phyloP scores from a whole-genome alignment of 1,284 basidiomycete genomes.

The Trametes sp. region DNA sequence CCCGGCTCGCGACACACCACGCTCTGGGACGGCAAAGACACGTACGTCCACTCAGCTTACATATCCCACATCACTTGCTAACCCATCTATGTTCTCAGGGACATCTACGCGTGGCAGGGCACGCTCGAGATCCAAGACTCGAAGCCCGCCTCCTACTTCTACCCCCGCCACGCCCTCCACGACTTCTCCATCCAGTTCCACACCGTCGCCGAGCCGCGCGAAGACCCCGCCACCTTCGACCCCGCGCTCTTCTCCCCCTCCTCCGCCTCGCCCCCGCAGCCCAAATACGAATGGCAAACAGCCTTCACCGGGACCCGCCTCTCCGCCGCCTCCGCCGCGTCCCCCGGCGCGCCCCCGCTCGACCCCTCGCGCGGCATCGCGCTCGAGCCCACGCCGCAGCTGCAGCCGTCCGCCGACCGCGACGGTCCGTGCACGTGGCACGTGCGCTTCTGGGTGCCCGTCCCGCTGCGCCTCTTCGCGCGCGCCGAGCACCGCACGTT shows the following conservation, averaged over 20 bases:
- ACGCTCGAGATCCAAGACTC: constrained; percentile 27
- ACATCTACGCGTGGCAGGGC: constrained; percentile 29
- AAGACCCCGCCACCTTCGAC: constrained; percentile 7
- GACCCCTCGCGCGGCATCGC: constrained; percentile 21
- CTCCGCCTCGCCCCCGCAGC: neutral
- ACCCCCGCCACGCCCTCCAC: constrained; percentile 24
- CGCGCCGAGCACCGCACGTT: constrained; percentile 27
- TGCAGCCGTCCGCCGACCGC: neutral
- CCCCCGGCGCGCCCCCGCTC: neutral
- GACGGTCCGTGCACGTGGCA: constrained; percentile 26
- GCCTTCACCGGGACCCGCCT: constrained; percentile 12
- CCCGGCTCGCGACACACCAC: constrained; percentile 21
- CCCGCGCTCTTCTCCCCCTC: neutral
- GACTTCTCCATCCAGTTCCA: constrained; percentile 27
- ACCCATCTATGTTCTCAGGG: constrained; percentile 10
- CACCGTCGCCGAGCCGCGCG: constrained; percentile 22
- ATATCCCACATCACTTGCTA: neutral
- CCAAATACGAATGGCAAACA: constrained; percentile 22
- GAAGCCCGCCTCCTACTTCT: constrained; percentile 22
- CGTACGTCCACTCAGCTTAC: constrained; percentile 5
- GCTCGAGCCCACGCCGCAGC: constrained; percentile 15
- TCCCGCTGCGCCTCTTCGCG: constrained; percentile 28
- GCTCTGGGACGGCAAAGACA: constrained; percentile 25
- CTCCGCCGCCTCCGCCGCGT: neutral
- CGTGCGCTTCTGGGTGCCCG: constrained; percentile 33